Percentiles rank a stretch among this genome's conserved stretches.
These are phyloP conservation scores for Pyrenophora teres DNA, from an alignment of 2,329 filamentous ascomycete genomes.

Conservation along the genomic window DNA sequence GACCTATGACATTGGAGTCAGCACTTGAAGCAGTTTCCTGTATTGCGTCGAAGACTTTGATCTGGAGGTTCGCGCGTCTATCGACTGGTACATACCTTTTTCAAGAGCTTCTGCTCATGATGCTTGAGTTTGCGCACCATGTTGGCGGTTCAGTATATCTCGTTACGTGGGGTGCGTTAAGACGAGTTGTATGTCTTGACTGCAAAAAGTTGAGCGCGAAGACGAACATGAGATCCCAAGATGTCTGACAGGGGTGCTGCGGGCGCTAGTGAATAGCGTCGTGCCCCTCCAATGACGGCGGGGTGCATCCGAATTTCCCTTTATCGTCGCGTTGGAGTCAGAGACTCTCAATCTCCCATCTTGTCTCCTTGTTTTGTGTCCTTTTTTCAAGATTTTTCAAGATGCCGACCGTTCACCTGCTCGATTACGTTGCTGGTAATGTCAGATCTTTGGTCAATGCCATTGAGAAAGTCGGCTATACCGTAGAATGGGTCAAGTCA, in stretches of 20 bases:
- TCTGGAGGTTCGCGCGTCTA: too few relatives aligned
- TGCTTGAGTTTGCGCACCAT: conserved; percentile 98
- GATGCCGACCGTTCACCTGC: conserved; percentile 79
- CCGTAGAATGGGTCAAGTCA: conserved; percentile 86
- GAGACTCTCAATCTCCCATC: neutral
- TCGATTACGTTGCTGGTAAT: conserved; percentile 94
- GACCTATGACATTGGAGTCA: conserved; percentile 53
- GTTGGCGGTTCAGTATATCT: neutral
- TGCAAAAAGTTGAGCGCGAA: conserved; percentile 2
- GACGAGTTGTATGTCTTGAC: neutral
- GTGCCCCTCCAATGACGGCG: conserved; percentile 16
- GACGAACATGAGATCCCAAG: conserved; percentile 20
- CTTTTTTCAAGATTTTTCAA: conserved; percentile 25
- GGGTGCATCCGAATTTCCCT: conserved; percentile 17
- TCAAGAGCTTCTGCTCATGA: conserved; percentile 88
- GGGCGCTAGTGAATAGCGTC: conserved; percentile 18
- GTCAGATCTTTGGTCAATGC: conserved; percentile 95
- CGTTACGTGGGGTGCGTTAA: neutral
- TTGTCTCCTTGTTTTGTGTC: neutral
- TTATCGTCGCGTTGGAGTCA: conserved; percentile 4
- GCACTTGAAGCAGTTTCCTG: neutral
- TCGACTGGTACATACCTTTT: conserved; percentile 54
- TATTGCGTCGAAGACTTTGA: too few relatives aligned
- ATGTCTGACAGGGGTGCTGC: conserved; percentile 16
- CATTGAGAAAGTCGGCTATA: conserved; percentile 92